Evolutionary conservation across 83 land plant species (phyloP).

Genomic region (Isoetes engelmannii): DNA sequence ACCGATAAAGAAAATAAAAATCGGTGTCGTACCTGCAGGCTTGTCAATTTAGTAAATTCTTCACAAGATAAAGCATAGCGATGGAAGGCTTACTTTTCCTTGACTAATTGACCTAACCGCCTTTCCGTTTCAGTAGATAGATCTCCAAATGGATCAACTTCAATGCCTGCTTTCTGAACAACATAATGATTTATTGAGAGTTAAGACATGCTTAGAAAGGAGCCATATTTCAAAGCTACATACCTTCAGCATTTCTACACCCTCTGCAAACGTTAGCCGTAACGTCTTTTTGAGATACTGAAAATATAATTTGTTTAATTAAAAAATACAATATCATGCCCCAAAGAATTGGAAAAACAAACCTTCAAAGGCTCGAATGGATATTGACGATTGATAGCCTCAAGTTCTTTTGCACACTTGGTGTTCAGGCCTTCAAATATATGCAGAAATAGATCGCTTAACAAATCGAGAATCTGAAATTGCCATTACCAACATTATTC

Average conservation of each 20-base stretch:
- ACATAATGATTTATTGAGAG: too few species aligned
- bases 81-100: slow-evolving; percentile 60
- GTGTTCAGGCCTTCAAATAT: slow-evolving; percentile 70
- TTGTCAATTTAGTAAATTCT: too few species aligned
- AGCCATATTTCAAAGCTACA: too few species aligned
- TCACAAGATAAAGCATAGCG: too few species aligned
- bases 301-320: background rate
- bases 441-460: slow-evolving; percentile 64
- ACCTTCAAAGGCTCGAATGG: slow-evolving; percentile 91
- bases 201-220: too few species aligned
- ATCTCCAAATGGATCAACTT: slow-evolving; percentile 77
- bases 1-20: slow-evolving; percentile 82
- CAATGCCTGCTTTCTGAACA: slow-evolving; percentile 77
- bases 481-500: too few species aligned
- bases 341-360: too few species aligned
- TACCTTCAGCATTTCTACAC: slow-evolving; percentile 76
- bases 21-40: slow-evolving; percentile 73
- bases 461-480: slow-evolving; percentile 79
- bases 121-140: slow-evolving; percentile 76
- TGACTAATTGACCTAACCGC: slow-evolving; percentile 62
- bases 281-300: slow-evolving; percentile 72
- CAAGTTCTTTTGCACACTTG: slow-evolving; percentile 64
- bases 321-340: background rate
- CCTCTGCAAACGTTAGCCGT: slow-evolving; percentile 73
- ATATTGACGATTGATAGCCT: slow-evolving; percentile 63